A percentile compares a stretch with the other conserved stretches of the same genome.
Evolutionary conservation across 768 basidiomycete genomes (phyloP).

Genomic region (Tylopilus sp.): DNA sequence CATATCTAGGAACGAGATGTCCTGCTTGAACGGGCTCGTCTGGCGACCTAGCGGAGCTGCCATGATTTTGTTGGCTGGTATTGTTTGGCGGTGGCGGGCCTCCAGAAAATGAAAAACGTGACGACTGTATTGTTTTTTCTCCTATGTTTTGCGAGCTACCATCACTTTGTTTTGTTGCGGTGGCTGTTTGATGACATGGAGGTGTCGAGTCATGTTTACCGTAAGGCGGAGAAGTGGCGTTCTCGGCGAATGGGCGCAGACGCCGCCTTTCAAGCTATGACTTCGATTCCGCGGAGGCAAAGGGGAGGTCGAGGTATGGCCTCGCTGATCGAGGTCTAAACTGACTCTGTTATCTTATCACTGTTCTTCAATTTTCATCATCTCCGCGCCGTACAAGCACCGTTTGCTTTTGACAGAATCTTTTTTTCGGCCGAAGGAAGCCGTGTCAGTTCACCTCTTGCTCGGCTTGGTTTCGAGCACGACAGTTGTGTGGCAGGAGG

Average conservation of each 20-base stretch:
- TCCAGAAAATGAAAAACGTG: conserved; percentile 1
- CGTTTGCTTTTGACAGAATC: conserved; percentile 4
- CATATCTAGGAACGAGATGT: conserved; percentile 6
- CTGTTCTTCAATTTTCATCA: conserved; percentile 5
- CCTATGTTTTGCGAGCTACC: neutral
- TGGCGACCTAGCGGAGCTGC: neutral
- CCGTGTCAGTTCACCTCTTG: conserved; percentile 7
- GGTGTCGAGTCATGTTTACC: conserved; percentile 1
- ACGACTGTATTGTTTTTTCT: conserved; percentile 5
- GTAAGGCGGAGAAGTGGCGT: conserved; percentile 5
- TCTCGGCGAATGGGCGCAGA: neutral
- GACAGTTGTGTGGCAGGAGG: neutral
- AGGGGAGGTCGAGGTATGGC: neutral
- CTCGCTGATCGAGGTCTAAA: conserved; percentile 11
- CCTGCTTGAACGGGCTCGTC: neutral
- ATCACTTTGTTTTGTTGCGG: neutral
- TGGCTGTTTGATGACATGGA: neutral
- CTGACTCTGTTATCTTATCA: conserved; percentile 26
- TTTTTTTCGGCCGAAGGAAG: neutral
- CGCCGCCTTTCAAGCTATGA: neutral
- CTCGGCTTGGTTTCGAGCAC: neutral
- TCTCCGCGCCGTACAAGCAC: conserved; percentile 23
- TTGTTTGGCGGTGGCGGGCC: neutral
- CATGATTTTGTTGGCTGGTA: neutral
- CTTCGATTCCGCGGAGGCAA: conserved; percentile 24